These are phyloP conservation scores for Populus hybrid DNA, from an alignment of 441 rosid genomes.

Conservation along the genomic window DNA sequence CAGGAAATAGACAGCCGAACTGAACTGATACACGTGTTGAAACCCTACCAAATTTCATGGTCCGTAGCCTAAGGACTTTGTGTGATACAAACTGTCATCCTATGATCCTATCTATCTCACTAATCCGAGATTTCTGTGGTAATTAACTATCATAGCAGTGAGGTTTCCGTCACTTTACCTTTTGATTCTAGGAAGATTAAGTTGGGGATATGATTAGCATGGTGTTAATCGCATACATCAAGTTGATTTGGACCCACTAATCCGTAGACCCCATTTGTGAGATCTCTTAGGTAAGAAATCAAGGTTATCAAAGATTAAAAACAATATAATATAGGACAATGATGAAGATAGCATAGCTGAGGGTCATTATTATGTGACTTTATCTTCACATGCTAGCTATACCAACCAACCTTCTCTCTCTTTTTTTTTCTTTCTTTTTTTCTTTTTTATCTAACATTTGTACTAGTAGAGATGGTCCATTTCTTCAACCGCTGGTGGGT, in stretches of 20 bases:
- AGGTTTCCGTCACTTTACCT: conserved; percentile 42
- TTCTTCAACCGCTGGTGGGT: conserved; percentile 45
- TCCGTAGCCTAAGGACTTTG: conserved; percentile 11
- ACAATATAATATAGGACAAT: conserved; percentile 28
- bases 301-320: conserved; percentile 30
- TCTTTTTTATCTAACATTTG: conserved; percentile 2
- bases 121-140: conserved; percentile 33
- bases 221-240: conserved; percentile 47
- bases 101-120: conserved; percentile 12
- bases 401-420: conserved; percentile 8
- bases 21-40: conserved; percentile 31
- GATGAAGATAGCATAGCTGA: conserved; percentile 55
- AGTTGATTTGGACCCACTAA: conserved; percentile 45
- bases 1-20: conserved; percentile 40
- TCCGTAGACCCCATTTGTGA: conserved; percentile 28
- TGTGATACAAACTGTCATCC: background rate
- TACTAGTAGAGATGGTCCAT: conserved; percentile 34
- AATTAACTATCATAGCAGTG: conserved; percentile 53
- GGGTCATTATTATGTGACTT: conserved; percentile 16
- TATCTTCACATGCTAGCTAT: conserved; percentile 17
- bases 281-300: conserved; percentile 60
- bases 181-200: conserved; percentile 44
- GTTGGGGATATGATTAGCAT: conserved; percentile 43
- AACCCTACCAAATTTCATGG: conserved; percentile 26
- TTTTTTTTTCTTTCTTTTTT: background rate